phyloP scores from a whole-genome alignment of 495 filamentous ascomycete genomes.

The Evernia prunastri region DNA sequence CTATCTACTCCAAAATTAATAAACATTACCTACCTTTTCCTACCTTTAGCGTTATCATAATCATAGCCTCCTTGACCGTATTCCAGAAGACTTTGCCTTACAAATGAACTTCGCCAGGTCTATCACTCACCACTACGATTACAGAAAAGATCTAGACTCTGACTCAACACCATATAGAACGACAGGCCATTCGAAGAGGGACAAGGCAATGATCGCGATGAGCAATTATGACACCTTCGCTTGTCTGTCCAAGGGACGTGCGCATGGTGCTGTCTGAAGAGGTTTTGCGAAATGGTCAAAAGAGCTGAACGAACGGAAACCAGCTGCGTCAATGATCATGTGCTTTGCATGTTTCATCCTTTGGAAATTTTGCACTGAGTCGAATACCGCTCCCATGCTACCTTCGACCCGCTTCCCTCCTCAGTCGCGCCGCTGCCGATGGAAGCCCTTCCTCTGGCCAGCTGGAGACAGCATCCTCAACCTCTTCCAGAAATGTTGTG shows the following conservation, averaged over 20 bases:
- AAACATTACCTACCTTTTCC: too few relatives aligned
- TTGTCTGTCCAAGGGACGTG: not conserved
- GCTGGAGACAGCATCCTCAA: slow-evolving; percentile 66
- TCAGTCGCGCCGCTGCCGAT: slow-evolving; percentile 65
- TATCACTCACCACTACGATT: not conserved
- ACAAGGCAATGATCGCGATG: not conserved
- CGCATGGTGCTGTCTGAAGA: not conserved
- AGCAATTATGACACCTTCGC: not conserved
- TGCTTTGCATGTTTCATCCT: not conserved
- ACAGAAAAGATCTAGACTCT: not conserved
- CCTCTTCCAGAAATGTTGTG: slow-evolving; percentile 77
- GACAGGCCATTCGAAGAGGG: too few relatives aligned
- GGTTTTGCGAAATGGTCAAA: not conserved
- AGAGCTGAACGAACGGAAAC: not conserved
- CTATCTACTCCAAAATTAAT: too few relatives aligned
- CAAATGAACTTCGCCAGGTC: not conserved
- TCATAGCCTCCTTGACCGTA: not conserved
- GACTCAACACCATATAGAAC: not conserved
- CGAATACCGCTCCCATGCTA: slow-evolving; percentile 24
- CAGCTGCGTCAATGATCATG: not conserved
- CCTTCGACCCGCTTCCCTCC: slow-evolving; percentile 53
- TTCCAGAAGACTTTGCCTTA: not conserved
- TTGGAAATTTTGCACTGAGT: not conserved
- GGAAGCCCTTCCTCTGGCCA: slow-evolving; percentile 72
- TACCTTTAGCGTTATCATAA: too few relatives aligned